These are phyloP conservation scores for Aureoboletus auriporus DNA, from an alignment of 768 basidiomycete species.

Conservation along the genomic window DNA sequence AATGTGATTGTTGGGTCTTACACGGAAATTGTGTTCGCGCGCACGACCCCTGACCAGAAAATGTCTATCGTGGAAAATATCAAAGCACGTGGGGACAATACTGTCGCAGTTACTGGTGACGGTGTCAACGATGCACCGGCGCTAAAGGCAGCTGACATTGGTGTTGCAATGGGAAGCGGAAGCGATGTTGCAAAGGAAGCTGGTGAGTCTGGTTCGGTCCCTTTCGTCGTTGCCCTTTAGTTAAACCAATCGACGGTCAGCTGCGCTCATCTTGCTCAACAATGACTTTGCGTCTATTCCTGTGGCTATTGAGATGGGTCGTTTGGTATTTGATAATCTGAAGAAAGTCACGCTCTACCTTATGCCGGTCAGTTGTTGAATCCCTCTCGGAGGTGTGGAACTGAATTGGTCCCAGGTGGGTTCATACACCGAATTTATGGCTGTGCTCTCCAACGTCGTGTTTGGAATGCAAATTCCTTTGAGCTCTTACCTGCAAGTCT, in stretches of 20 bases:
- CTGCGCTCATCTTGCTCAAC: conserved; percentile 49
- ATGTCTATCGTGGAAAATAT: conserved; percentile 53
- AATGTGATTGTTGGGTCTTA: conserved; percentile 35
- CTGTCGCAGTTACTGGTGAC: conserved; percentile 54
- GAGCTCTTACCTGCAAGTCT: conserved; percentile 51
- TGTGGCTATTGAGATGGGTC: conserved; percentile 55
- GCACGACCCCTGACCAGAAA: conserved; percentile 56
- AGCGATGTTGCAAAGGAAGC: conserved; percentile 54
- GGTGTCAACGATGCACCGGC: conserved; percentile 54
- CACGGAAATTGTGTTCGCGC: conserved; percentile 46
- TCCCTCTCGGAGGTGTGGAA: not conserved
- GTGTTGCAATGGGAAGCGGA: conserved; percentile 50
- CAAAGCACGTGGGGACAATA: conserved; percentile 43
- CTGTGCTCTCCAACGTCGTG: conserved; percentile 52
- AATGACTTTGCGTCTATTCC: conserved; percentile 59
- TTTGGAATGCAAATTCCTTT: conserved; percentile 57
- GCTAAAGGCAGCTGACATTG: conserved; percentile 51
- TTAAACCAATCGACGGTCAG: conserved; percentile 13
- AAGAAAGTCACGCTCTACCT: conserved; percentile 48
- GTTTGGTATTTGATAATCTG: conserved; percentile 56
- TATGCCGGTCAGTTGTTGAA: conserved; percentile 33
- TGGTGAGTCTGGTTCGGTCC: conserved; percentile 27
- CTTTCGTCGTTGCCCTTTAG: not conserved
- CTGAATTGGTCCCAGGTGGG: conserved; percentile 34
- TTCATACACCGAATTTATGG: conserved; percentile 57